Evolutionary conservation across 2,329 filamentous ascomycete genomes (phyloP), one percentile per base, ranked within the genome.

Genomic region (Aspergillus sp.): DNA sequence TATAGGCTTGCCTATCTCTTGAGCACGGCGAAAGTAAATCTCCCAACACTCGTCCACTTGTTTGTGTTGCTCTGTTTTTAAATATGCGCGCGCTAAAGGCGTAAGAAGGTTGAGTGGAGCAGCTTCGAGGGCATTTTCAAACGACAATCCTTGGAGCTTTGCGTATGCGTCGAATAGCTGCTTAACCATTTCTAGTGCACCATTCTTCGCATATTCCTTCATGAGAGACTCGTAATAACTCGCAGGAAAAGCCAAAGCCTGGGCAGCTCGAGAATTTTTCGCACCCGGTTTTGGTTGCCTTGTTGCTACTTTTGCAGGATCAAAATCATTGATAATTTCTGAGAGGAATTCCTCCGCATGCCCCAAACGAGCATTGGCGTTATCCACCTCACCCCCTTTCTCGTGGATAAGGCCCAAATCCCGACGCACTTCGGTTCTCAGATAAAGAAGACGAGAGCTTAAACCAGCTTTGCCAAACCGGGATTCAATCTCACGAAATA

Each of bases 1-100:
- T 2, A 77, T 71, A 9, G 66, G 75, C 22, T 69, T 69, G 45
- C 66, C 79, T 45, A 77, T 73, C 39, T 77, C 73, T 54, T 80
- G 75, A 1, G 82, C 83, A 59, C 81, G 80, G 5, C 78, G 65
- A 56, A 88, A 80, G 2, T 86, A 82, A 24, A 87, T 71, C 1
- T 82, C 64, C 91, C 91, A 96, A 51, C 84, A 86, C 46, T 82
- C 73, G 61, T 85, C 81, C 19, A 93, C 86, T 51, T 84, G 80
- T 5, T 82, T 77, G 63, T 85, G 82, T 20, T 86, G 80, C 40
- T 79, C 74, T 17, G 86, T 82, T 51, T 80, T 77, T 44, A 85
- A 76, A 67, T 89, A 83, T 0, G 85, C 81, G 20, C 81, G 77
- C 88, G 96, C 93, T 57, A 93, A 73, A 8, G 87, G 82, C 50